phyloP scores from a whole-genome alignment of 345 rosid genomes.

The Passiflora organensis region DNA sequence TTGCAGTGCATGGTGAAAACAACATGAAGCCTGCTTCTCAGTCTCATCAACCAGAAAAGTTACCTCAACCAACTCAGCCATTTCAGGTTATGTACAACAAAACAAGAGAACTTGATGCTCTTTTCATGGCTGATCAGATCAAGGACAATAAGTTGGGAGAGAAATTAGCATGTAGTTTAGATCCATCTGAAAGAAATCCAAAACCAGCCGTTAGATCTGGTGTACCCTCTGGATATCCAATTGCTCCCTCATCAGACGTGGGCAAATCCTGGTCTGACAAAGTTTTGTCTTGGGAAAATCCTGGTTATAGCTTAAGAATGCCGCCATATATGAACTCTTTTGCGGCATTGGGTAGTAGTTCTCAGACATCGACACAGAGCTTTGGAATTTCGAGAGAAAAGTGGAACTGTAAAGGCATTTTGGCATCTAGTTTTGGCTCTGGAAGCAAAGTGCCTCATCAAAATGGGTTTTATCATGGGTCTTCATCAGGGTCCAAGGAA shows the following conservation, averaged over 20 bases:
- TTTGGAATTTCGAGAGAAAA: too few species aligned
- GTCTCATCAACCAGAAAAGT: conserved; percentile 34
- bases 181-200: conserved; percentile 39
- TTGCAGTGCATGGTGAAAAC: conserved; percentile 49
- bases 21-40: conserved; percentile 38
- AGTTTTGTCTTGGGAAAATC: conserved; percentile 52
- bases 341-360: conserved; percentile 35
- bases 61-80: conserved; percentile 42
- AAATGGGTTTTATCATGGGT: conserved; percentile 48
- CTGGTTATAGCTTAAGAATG: conserved; percentile 37
- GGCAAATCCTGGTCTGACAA: conserved; percentile 51
- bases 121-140: conserved; percentile 42
- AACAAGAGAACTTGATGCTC: conserved; percentile 36
- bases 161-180: conserved; percentile 36
- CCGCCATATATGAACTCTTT: conserved; percentile 46
- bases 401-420: conserved; percentile 38
- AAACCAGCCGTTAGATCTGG: conserved; percentile 48
- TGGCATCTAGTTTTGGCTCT: conserved; percentile 39
- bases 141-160: conserved; percentile 40
- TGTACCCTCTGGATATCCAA: conserved; percentile 33
- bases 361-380: conserved; percentile 41
- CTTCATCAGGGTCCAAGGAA: conserved; percentile 51
- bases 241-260: conserved; percentile 36
- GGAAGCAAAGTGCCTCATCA: conserved; percentile 40
- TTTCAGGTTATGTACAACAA: conserved; percentile 35